phyloP scores from a whole-genome alignment of 2,329 filamentous ascomycete species.

The Teratosphaeria zuluensis region DNA sequence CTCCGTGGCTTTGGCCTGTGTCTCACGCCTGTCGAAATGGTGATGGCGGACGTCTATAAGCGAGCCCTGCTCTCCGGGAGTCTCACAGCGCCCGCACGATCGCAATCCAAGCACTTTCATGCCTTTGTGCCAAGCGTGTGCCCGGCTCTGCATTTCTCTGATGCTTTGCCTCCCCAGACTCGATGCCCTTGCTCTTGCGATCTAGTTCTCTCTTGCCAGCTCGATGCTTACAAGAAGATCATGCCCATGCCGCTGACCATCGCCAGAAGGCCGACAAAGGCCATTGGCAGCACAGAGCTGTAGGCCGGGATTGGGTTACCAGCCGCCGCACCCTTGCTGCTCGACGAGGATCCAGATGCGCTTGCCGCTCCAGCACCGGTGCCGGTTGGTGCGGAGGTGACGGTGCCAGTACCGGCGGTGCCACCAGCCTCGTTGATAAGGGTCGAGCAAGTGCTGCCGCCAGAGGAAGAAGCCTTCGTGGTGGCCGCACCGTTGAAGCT shows the following conservation, averaged over 20 bases:
- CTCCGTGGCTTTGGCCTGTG: not conserved
- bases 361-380: slow-evolving; percentile 18
- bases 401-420: slow-evolving; percentile 47
- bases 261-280: slow-evolving; percentile 16
- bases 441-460: slow-evolving; percentile 44
- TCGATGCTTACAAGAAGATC: slow-evolving; percentile 20
- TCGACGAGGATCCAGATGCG: slow-evolving; percentile 12
- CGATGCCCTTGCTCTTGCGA: not conserved
- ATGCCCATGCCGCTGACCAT: slow-evolving; percentile 23
- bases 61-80: not conserved
- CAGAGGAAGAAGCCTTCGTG: slow-evolving; percentile 40
- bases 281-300: slow-evolving; percentile 16
- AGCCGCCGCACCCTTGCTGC: slow-evolving; percentile 13
- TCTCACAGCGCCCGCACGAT: not conserved
- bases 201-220: not conserved
- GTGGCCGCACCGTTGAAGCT: slow-evolving; percentile 60
- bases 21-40: not conserved
- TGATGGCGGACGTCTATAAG: not conserved
- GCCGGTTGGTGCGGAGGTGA: slow-evolving; percentile 39
- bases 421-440: slow-evolving; percentile 54
- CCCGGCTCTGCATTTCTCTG: not conserved
- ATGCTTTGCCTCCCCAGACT: not conserved
- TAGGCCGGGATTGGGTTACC: slow-evolving; percentile 9
- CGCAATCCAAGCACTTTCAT: not conserved
- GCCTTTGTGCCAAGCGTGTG: not conserved